Base-by-base conservation (phyloP, 768 basidiomycete species). In the Tylopilus subfusipes region DNA sequence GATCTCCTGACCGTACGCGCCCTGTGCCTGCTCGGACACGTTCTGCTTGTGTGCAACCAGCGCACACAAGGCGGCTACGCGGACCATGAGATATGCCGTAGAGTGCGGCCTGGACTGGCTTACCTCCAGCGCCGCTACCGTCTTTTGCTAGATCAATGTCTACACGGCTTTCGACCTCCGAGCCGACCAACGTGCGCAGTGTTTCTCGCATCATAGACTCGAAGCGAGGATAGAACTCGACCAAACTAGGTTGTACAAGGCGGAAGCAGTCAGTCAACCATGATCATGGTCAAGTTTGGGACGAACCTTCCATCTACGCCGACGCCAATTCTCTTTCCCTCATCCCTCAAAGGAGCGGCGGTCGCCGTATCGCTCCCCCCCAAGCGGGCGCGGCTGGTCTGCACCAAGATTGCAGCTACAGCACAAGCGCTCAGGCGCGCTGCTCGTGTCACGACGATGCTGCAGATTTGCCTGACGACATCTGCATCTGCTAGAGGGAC, bases 51-150 rank as follows among this genome's bases (percentile, higher is more conserved):
- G 59, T 33, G 69, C 69, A 14, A 72, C 63, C 31, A 94, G 78
- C 2, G 93, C 93, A 62, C 90, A 89, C 38, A 97, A 76, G 39
- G 93, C 93, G 68, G 93, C 93, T 94, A 56, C 27, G 19, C 25
- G 18, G 49, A 60, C 43, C 53, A 43, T 55, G 38, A 56, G 42
- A 44, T 18, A 16, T 53, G 42, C 42, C 36, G 3, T 36, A 7
- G 7, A 19, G 47, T 12, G 5, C 29, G 18, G 13, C 16, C 11
- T 25, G 10, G 27, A 50, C 36, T 18, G n/a, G 34, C 88, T 74
- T 70, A 97, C 95, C 96, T 66, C 97, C 97, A 39, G 94, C 93
- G 34, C 96, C 97, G 64, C 92, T 95, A 13, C 97, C 97, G 62
- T 99, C 97, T 71, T 97, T 98, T 5, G 97, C 97, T 68, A 98